phyloP scores from a whole-genome alignment of 768 basidiomycete genomes.

The Tylopilus sp. region DNA sequence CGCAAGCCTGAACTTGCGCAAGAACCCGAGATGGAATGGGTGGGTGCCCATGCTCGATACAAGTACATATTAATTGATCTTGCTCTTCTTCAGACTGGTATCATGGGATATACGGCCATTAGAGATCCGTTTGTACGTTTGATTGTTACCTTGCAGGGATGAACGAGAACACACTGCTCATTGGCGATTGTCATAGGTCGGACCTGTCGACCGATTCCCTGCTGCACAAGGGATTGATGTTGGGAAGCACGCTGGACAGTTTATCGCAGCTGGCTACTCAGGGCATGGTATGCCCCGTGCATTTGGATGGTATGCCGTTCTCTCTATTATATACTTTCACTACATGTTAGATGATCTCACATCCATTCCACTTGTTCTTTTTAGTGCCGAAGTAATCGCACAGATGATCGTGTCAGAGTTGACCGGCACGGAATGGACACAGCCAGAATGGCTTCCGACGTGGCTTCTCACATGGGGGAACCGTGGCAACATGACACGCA shows the following conservation, averaged over 20 bases:
- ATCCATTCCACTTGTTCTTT: neutral
- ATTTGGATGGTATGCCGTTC: slow-evolving; percentile 44
- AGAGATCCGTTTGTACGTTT: slow-evolving; percentile 63
- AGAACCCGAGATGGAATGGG: slow-evolving; percentile 83
- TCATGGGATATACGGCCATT: slow-evolving; percentile 69
- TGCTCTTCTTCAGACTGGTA: slow-evolving; percentile 57
- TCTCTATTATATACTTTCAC: neutral
- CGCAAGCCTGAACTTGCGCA: slow-evolving; percentile 43
- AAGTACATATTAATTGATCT: neutral
- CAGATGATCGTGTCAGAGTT: slow-evolving; percentile 59
- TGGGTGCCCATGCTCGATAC: slow-evolving; percentile 26
- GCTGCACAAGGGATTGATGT: slow-evolving; percentile 9
- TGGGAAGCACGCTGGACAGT: too few relatives aligned
- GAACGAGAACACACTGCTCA: neutral
- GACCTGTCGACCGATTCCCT: slow-evolving; percentile 45
- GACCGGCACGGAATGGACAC: slow-evolving; percentile 40
- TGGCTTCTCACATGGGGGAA: slow-evolving; percentile 42
- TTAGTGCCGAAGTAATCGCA: too few relatives aligned
- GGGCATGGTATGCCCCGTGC: too few relatives aligned
- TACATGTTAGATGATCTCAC: too few relatives aligned
- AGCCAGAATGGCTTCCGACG: slow-evolving; percentile 62
- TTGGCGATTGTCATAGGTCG: slow-evolving; percentile 44
- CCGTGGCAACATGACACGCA: too few relatives aligned
- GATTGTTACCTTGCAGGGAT: neutral
- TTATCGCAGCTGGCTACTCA: too few relatives aligned